Evolutionary conservation across 768 basidiomycete genomes (phyloP).

Genomic region (Tubosaeta sp.): DNA sequence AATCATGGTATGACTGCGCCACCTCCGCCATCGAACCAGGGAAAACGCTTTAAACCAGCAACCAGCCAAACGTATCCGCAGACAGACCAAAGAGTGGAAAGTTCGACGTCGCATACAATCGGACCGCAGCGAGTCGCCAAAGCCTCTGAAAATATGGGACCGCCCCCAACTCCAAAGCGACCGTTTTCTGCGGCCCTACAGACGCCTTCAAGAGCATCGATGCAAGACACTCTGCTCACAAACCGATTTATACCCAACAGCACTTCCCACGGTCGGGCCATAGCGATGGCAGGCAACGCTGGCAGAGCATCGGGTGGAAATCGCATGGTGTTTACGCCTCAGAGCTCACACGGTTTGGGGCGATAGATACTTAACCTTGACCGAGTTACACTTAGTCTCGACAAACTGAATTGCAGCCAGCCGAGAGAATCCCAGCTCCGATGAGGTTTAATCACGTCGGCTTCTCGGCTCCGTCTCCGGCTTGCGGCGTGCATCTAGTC

Average conservation of each 20-base stretch:
- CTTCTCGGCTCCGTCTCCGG: background rate
- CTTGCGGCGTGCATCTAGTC: background rate
- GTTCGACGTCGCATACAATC: conserved; percentile 6
- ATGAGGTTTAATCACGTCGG: background rate
- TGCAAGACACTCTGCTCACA: conserved; percentile 19
- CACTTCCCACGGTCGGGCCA: conserved; percentile 23
- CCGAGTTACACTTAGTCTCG: no score
- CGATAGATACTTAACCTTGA: conserved; percentile 13
- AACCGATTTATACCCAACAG: conserved; percentile 30
- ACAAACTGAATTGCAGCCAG: no score
- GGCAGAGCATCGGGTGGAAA: conserved; percentile 36
- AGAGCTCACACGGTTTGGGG: conserved; percentile 29
- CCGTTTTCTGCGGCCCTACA: conserved; percentile 21
- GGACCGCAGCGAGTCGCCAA: conserved; percentile 23
- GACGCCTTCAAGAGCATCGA: conserved; percentile 25
- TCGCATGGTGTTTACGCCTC: conserved; percentile 51
- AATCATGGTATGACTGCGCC: conserved; percentile 31
- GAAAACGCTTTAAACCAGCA: conserved; percentile 23
- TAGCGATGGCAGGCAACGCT: conserved; percentile 10
- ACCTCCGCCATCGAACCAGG: conserved; percentile 17
- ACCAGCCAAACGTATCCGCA: conserved; percentile 13
- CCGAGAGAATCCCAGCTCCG: background rate
- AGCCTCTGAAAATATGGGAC: conserved; percentile 40
- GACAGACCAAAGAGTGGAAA: conserved; percentile 9
- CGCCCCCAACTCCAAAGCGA: conserved; percentile 48